Base-by-base conservation (phyloP, 108 stramenopile genomes). In the Nannochloropsis salina region DNA sequence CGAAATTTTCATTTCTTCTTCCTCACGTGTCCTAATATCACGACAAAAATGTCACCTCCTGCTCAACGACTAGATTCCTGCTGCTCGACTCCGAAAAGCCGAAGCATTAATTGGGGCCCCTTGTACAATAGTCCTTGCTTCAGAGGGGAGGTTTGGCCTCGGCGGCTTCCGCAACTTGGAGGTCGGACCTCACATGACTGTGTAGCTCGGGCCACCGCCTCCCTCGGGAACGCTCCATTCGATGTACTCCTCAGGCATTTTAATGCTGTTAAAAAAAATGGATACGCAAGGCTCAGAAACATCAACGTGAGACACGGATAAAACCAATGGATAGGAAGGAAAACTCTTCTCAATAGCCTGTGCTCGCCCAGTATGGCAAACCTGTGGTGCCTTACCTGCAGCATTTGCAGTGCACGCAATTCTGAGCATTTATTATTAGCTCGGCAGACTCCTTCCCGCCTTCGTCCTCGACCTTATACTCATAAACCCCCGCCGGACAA, bases 211-310 rank as follows among this genome's bases (percentile, higher is more conserved):
- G 21, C 99, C 99, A 9, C 99, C 99, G 9, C 97, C 98, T 18
- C 97, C 98, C 91, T 99, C 99, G 5, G 99, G 99, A 6, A 99
- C 99, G 20, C 97, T 97, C 99, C 99, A 99, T 42, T 97, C 85
- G 88, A 99, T 98, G 89, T 97, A 98, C 91, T 99, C 96, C 20
- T 92, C 79, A 2, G 97, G 99, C 95, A 94, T 99, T 90, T 99
- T 99, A 92, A 99, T 99, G 83, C 95, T 94, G 61, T 74, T 51
- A 1, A 15, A 51, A 51, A 51, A 51, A 51, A 0, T 12, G 15
- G 15, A 51, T 51, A 51, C 10, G 15, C 12, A 51, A 51, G 47
- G 15, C 47, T 10, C 10, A 6, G n/a, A 74, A 74, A 6, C 0
- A 74, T 4, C 15, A 74, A 1, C 31, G 31, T 31, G 61, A 74